Base-by-base conservation (phyloP, 768 basidiomycete genomes). In the Mycena maculata region DNA sequence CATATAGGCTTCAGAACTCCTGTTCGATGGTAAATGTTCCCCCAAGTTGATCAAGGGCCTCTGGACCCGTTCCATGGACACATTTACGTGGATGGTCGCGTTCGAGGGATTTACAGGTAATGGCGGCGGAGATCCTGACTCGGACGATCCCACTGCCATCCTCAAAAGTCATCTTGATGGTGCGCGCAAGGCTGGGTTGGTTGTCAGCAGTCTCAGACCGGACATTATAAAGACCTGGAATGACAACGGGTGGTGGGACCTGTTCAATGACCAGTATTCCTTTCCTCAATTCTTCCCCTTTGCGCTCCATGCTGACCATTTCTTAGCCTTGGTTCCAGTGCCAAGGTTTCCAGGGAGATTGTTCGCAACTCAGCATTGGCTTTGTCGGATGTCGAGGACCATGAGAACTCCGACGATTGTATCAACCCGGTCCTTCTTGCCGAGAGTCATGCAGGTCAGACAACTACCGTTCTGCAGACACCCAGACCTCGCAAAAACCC, bases 81-180 rank as follows among this genome's bases (percentile, higher is more conserved):
- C 56, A 8, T 65, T 31, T 18, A 16, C 10, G 2, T 58, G 39
- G n/a, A 65, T 65, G 38, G 4, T 39, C 12, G 56, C 63, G 0
- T 58, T 65, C 18, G 63, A 65, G 20, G 22, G 15, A 16, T 65
- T 58, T 49, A 65, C 63, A 10, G 63, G 63, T 2, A 65, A 65
- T 18, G 63, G 63, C 4, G 63, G 63, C 8, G 63, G 63, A 10
- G 63, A 65, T 42, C 28, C 63, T 1, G 56, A 65, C 49, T 58
- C 49, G 1, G 62, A 63, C 16, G 38, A 63, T 41, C 62, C 62
- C 4, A 8, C 27, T 2, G 62, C 42, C 4, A 41, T 63, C 11
- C 54, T 55, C 36, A 56, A 39, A n/a, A 10, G 16, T 4, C 31
- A 30, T 1, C 62, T 63, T 18, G 36, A 25, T 3, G 62, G 13